Conservation (phyloP, 2,329 filamentous ascomycete species). For the Monosporascus sp. region DNA sequence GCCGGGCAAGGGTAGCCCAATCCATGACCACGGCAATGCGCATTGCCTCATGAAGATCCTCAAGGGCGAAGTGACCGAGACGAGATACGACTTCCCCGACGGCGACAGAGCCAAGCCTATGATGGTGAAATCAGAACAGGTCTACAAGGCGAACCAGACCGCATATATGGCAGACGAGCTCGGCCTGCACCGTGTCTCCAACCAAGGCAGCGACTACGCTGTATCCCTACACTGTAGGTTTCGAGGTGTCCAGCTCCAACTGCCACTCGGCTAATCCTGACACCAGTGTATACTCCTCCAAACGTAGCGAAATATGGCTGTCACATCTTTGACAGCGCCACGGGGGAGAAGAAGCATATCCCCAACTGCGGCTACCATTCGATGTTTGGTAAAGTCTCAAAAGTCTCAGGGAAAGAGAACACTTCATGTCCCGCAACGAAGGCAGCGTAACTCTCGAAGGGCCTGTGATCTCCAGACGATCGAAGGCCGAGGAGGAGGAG, state of each 20-base stretch:
- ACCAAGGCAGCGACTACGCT: constrained; percentile 69
- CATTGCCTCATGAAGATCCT: constrained; percentile 93
- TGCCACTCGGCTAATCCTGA: constrained; percentile 17
- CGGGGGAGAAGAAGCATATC: constrained; percentile 67
- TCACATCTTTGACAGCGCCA: constrained; percentile 72
- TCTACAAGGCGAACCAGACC: constrained; percentile 65
- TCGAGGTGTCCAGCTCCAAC: background rate
- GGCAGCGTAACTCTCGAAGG: background rate
- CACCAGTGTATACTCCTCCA: constrained; percentile 72
- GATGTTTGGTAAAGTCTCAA: constrained; percentile 46
- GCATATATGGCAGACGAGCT: constrained; percentile 91
- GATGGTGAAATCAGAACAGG: constrained; percentile 59
- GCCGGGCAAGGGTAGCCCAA: constrained; percentile 73
- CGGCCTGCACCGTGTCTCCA: constrained; percentile 77
- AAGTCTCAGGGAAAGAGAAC: constrained; percentile 33
- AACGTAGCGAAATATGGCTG: constrained; percentile 81
- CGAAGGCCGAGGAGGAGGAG: background rate
- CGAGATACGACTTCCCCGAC: constrained; percentile 69
- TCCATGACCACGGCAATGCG: constrained; percentile 84
- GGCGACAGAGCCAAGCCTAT: constrained; percentile 49
- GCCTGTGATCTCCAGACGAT: background rate
- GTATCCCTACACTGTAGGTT: constrained; percentile 71
- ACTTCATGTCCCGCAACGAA: background rate
- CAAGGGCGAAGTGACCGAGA: constrained; percentile 73
- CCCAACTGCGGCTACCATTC: constrained; percentile 69